phyloP scores from a whole-genome alignment of 1,284 basidiomycete genomes.

The Pascua guehoae region DNA sequence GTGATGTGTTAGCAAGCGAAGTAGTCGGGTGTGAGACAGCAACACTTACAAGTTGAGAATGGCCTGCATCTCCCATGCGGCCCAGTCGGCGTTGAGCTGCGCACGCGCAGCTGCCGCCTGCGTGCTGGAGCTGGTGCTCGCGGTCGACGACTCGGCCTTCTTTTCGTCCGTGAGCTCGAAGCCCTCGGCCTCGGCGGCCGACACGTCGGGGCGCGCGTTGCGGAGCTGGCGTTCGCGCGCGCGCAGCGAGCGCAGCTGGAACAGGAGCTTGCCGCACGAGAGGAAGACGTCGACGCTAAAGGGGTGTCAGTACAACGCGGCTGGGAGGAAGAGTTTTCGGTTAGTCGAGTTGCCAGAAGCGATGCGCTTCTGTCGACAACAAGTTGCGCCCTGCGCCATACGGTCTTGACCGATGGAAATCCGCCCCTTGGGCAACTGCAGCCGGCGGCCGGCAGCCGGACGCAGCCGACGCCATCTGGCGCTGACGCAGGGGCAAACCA shows the following conservation, averaged over 20 bases:
- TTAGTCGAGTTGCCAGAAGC: background rate
- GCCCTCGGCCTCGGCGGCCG: constrained; percentile 29
- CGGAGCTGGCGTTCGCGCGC: constrained; percentile 22
- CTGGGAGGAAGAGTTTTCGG: background rate
- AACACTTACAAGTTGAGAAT: constrained; percentile 34
- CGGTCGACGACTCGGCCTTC: constrained; percentile 7
- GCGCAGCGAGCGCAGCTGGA: constrained; percentile 19
- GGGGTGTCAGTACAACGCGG: too few relatives aligned
- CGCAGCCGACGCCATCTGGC: too few relatives aligned
- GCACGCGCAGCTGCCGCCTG: background rate
- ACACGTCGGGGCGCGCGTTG: constrained; percentile 19
- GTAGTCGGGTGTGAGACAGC: too few relatives aligned
- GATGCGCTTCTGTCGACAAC: too few relatives aligned
- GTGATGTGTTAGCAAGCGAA: background rate
- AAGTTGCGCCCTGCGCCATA: too few relatives aligned
- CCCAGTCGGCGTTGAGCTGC: constrained; percentile 29
- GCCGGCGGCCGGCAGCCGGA: too few relatives aligned
- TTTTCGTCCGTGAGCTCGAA: constrained; percentile 32
- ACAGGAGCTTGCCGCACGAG: constrained; percentile 31
- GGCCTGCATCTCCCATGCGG: constrained; percentile 29
- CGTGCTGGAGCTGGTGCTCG: background rate
- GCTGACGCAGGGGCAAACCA: too few relatives aligned
- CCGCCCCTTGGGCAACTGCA: too few relatives aligned
- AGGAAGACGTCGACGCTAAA: constrained; percentile 40
- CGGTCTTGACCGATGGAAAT: too few relatives aligned